A percentile compares a stretch with the other conserved stretches of the same genome.
Evolutionary conservation across 2,329 filamentous ascomycete species (phyloP).

Genomic region (Epichloe sylvatica): DNA sequence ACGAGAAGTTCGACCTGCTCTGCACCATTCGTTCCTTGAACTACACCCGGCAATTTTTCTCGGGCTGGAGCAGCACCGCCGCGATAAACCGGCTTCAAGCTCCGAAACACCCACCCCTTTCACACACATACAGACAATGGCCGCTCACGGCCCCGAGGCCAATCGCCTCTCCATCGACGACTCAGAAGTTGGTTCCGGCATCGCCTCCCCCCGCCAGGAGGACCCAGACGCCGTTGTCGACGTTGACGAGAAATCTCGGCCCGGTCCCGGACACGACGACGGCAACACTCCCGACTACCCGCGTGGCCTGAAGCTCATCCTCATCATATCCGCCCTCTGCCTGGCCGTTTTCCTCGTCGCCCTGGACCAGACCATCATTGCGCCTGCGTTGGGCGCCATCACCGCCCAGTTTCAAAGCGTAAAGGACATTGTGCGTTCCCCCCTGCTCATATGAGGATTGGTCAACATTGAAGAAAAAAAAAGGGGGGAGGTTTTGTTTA

Average conservation of each 20-base stretch:
- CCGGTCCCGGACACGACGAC: conserved; percentile 2
- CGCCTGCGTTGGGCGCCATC: conserved; percentile 38
- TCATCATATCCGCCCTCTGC: conserved; percentile 31
- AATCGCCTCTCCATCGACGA: conserved; percentile 17
- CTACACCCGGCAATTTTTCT: too few relatives aligned
- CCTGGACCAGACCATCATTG: conserved; percentile 38
- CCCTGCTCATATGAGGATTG: conserved; percentile 3
- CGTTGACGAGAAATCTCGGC: conserved; percentile 1
- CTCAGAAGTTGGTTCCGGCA: conserved; percentile 17
- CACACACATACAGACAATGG: background rate
- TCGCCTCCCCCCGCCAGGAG: conserved; percentile 4
- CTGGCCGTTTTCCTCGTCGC: conserved; percentile 35
- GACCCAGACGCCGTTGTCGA: background rate
- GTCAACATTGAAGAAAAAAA: too few relatives aligned
- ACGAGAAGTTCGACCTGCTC: too few relatives aligned
- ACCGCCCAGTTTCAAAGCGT: conserved; percentile 30
- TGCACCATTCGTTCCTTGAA: too few relatives aligned
- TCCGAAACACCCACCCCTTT: too few relatives aligned
- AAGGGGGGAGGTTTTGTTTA: too few relatives aligned
- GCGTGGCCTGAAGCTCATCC: conserved; percentile 22
- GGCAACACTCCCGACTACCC: conserved; percentile 22
- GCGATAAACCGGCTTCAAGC: too few relatives aligned
- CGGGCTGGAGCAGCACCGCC: too few relatives aligned
- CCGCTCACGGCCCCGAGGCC: background rate
- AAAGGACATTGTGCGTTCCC: conserved; percentile 29